Conservation (phyloP, 2,329 filamentous ascomycete species). For the Penicillium sp. region DNA sequence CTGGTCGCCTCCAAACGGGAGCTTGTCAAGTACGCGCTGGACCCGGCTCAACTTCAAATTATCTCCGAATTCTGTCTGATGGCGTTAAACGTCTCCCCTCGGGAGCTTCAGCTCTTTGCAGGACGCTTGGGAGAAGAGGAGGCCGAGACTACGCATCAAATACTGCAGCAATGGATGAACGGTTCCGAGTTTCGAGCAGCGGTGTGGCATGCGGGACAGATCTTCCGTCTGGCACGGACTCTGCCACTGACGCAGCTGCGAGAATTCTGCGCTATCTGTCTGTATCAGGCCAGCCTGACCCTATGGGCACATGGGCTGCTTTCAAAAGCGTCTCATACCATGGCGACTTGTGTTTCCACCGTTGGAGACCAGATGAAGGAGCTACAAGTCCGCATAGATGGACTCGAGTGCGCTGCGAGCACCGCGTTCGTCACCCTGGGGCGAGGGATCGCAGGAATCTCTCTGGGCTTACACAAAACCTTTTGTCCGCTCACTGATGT, state of each 20-base stretch:
- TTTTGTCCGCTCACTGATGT: constrained; percentile 3
- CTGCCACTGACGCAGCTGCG: neutral
- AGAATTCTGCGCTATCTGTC: neutral
- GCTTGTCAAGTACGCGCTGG: neutral
- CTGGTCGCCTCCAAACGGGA: neutral
- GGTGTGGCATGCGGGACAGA: constrained; percentile 7
- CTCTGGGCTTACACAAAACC: constrained; percentile 24
- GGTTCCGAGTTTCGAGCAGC: neutral
- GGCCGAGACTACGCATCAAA: neutral
- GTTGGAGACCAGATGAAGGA: no score
- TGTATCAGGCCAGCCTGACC: constrained; percentile 5
- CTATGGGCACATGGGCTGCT: constrained; percentile 9
- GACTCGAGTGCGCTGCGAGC: no score
- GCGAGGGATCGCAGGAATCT: no score
- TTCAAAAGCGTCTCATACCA: neutral
- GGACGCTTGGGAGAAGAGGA: constrained; percentile 5
- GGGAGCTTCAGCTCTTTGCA: constrained; percentile 7
- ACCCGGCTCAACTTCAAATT: neutral
- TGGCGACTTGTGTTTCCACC: no score
- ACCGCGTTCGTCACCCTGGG: no score
- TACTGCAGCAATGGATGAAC: neutral
- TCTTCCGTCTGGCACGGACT: neutral
- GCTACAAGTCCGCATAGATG: no score
- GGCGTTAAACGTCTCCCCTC: neutral
- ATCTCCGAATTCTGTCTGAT: constrained; percentile 3